These are phyloP conservation scores for Ambrosiella beaveri DNA, from an alignment of 2,329 filamentous ascomycete species.

Conservation along the genomic window DNA sequence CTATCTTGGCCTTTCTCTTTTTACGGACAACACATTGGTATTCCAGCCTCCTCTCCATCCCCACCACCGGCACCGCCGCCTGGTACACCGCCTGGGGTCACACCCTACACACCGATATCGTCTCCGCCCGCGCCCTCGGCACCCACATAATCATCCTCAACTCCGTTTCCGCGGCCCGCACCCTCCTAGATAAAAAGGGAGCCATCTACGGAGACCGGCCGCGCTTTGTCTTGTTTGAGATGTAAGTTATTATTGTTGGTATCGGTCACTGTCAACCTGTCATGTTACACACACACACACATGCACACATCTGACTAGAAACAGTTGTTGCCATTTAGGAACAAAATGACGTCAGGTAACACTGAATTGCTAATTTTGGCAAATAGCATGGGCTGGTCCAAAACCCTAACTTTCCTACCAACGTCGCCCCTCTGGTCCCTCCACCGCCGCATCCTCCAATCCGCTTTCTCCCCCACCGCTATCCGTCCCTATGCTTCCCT, in stretches of 20 bases:
- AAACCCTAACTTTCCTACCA: constrained; percentile 28
- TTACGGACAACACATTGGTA: no score
- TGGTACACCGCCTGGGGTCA: background rate
- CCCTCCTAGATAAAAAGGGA: constrained; percentile 27
- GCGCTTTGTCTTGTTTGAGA: constrained; percentile 24
- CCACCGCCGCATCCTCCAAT: constrained; percentile 28
- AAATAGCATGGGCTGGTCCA: constrained; percentile 27
- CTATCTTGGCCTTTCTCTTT: no score
- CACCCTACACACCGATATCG: background rate
- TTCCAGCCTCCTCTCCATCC: background rate
- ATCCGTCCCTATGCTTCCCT: constrained; percentile 18
- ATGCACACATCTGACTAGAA: no score
- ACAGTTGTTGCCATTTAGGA: no score
- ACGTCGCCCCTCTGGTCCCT: constrained; percentile 25
- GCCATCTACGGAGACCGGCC: constrained; percentile 28
- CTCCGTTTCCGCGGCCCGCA: constrained; percentile 18
- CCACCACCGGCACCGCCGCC: background rate
- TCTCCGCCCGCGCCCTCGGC: background rate
- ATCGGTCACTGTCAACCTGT: no score
- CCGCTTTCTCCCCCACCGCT: constrained; percentile 23
- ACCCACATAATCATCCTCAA: background rate
- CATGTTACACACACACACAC: no score
- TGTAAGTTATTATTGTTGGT: constrained; percentile 15
- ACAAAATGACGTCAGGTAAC: no score
- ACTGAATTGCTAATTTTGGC: background rate